Conservation (phyloP, 2,329 filamentous ascomycete genomes). For the Colletotrichum spaethianum region DNA sequence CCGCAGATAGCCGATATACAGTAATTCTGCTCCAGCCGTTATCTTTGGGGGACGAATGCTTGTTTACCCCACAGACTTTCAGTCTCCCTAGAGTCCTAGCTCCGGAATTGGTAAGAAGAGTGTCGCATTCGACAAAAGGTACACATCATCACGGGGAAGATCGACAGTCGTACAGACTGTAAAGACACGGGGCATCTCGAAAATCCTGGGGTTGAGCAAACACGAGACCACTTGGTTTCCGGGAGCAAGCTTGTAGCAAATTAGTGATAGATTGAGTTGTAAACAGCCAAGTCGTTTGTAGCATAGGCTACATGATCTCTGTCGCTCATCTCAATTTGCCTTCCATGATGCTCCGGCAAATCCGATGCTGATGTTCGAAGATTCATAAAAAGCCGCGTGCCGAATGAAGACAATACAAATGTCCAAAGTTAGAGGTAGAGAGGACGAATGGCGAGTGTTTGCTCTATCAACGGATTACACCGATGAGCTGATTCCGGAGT, state of each 20-base stretch:
- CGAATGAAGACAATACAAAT: no score
- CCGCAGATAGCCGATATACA: conserved; percentile 9
- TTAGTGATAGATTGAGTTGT: neutral
- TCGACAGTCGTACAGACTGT: neutral
- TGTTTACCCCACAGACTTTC: conserved; percentile 7
- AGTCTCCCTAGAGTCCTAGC: neutral
- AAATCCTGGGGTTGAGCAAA: neutral
- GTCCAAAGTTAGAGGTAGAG: neutral
- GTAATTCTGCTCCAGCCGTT: neutral
- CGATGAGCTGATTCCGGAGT: neutral
- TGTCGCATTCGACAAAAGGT: neutral
- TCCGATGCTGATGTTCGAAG: neutral
- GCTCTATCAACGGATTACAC: neutral
- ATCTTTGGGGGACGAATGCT: neutral
- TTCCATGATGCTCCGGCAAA: neutral
- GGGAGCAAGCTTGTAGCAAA: neutral
- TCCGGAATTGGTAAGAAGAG: neutral
- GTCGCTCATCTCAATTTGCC: neutral
- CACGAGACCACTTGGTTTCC: conserved; percentile 5
- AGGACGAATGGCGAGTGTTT: neutral
- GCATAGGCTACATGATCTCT: neutral
- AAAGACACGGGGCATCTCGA: neutral
- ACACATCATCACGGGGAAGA: conserved; percentile 12
- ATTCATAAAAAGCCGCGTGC: neutral
- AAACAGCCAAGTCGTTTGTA: neutral